A percentile compares a stretch with the other conserved stretches of the same genome.
Evolutionary conservation across 768 basidiomycete genomes (phyloP).

Genomic region (Boletus rubropictus): DNA sequence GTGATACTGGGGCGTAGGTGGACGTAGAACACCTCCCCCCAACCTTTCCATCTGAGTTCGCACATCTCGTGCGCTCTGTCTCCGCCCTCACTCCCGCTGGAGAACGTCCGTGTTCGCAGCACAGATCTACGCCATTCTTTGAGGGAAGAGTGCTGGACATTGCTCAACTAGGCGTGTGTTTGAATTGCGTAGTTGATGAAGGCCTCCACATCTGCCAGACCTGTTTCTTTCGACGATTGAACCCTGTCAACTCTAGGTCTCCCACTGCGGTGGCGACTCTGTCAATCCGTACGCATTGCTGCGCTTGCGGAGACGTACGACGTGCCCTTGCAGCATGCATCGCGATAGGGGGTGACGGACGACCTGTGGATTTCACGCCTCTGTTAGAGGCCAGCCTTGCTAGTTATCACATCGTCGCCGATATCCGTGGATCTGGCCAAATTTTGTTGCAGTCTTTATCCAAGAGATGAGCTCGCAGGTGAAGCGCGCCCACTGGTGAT

Average conservation of each 20-base stretch:
- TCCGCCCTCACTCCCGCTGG: slow-evolving; percentile 58
- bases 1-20: neutral
- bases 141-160: slow-evolving; percentile 62
- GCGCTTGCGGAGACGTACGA: slow-evolving; percentile 63
- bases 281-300: slow-evolving; percentile 55
- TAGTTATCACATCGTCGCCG: neutral
- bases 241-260: slow-evolving; percentile 32
- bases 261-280: slow-evolving; percentile 57
- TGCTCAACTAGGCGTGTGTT: slow-evolving; percentile 58
- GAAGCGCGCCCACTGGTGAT: neutral
- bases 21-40: slow-evolving; percentile 51
- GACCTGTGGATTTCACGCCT: slow-evolving; percentile 42
- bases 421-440: neutral
- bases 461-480: slow-evolving; percentile 64
- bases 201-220: neutral
- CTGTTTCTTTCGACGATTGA: neutral
- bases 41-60: slow-evolving; percentile 55
- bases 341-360: slow-evolving; percentile 54
- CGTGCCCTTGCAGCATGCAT: slow-evolving; percentile 67
- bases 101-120: slow-evolving; percentile 56
- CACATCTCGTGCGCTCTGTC: slow-evolving; percentile 48
- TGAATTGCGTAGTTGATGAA: neutral
- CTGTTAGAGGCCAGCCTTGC: neutral
- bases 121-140: slow-evolving; percentile 61
- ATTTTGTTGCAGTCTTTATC: slow-evolving; percentile 40